These are phyloP conservation scores for Emergomyces orientalis DNA, from an alignment of 2,329 filamentous ascomycete species.

Conservation along the genomic window DNA sequence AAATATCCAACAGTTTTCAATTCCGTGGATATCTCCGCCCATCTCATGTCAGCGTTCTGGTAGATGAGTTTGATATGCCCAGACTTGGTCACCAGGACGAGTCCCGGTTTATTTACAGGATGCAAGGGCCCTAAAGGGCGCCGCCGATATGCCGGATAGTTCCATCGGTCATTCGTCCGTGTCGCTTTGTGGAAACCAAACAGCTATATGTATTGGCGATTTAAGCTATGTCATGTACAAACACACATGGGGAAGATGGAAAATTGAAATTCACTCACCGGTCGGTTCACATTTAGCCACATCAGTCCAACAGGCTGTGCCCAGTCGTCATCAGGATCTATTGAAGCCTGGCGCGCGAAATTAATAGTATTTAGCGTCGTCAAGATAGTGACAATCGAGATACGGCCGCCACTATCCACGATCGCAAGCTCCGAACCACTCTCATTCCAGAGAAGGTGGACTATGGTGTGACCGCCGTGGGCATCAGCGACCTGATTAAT, in stretches of 20 bases:
- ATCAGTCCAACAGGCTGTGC: conserved; percentile 72
- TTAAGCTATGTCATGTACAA: background rate
- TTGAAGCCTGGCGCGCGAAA: conserved; percentile 51
- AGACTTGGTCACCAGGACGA: conserved; percentile 67
- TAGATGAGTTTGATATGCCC: conserved; percentile 68
- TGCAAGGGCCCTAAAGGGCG: conserved; percentile 64
- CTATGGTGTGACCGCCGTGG: conserved; percentile 57
- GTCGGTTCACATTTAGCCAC: conserved; percentile 62
- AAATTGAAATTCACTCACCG: conserved; percentile 25
- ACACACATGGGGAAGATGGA: background rate
- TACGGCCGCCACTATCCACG: conserved; percentile 67
- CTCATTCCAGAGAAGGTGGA: conserved; percentile 76
- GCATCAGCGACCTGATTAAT: conserved; percentile 53
- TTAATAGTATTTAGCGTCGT: conserved; percentile 65
- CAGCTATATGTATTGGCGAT: conserved; percentile 21
- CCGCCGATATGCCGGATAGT: conserved; percentile 57
- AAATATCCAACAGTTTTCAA: conserved; percentile 63
- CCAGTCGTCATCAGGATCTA: conserved; percentile 66
- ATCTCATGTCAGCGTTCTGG: conserved; percentile 61
- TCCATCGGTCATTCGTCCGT: conserved; percentile 56
- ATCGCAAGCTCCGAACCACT: conserved; percentile 71
- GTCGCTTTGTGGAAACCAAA: conserved; percentile 49
- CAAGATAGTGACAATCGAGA: conserved; percentile 63
- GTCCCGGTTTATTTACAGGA: conserved; percentile 55
- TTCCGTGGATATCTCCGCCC: conserved; percentile 64